phyloP scores from a whole-genome alignment of 2,329 filamentous ascomycete genomes.

The Botrytis porri region DNA sequence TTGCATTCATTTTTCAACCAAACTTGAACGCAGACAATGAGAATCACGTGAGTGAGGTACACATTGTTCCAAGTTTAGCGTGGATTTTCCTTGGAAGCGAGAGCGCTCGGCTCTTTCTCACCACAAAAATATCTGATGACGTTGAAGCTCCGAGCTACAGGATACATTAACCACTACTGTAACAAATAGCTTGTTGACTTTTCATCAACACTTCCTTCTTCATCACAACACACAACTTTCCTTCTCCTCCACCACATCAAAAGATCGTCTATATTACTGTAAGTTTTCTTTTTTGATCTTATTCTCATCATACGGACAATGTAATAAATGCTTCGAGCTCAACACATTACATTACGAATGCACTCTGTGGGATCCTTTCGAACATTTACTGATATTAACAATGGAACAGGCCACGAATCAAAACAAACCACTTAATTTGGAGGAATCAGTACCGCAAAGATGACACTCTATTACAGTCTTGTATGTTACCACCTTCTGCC shows the following conservation, averaged over 20 bases:
- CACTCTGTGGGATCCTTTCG: neutral
- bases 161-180: slow-evolving; percentile 14
- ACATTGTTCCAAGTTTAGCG: slow-evolving; percentile 8
- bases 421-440: slow-evolving; percentile 19
- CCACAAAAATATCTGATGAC: slow-evolving; percentile 21
- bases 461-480: slow-evolving; percentile 52
- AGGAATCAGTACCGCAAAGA: slow-evolving; percentile 36
- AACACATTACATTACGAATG: neutral
- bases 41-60: neutral
- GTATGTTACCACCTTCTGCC: slow-evolving; percentile 39
- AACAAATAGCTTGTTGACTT: slow-evolving; percentile 13
- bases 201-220: neutral
- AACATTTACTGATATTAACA: slow-evolving; percentile 14
- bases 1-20: neutral
- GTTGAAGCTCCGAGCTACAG: slow-evolving; percentile 23
- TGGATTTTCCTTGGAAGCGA: slow-evolving; percentile 20
- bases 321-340: neutral
- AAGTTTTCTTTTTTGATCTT: neutral
- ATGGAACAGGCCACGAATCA: slow-evolving; percentile 29
- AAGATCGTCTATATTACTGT: slow-evolving; percentile 2
- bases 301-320: neutral
- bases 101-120: slow-evolving; percentile 5
- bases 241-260: neutral
- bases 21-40: neutral
- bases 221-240: neutral